A percentile compares a stretch with the other conserved stretches of the same genome.
These are phyloP conservation scores for Alternaria novae-zelandiae DNA, from an alignment of 2,329 filamentous ascomycete species.

Conservation along the genomic window DNA sequence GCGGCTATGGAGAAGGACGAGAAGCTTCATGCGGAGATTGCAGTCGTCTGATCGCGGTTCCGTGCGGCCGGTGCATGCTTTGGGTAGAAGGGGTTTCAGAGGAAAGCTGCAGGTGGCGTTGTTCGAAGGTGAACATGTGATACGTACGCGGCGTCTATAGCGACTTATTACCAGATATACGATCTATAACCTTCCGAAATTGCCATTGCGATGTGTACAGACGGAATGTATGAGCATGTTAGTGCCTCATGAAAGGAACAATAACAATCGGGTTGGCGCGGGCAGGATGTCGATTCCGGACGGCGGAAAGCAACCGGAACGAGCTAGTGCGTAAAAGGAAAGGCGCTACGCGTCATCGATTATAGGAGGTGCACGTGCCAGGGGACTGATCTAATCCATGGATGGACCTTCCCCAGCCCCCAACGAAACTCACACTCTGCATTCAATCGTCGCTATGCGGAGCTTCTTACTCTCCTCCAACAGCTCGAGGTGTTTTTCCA, in stretches of 20 bases:
- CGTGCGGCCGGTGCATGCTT: fast-evolving
- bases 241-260: neutral
- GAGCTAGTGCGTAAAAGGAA: neutral
- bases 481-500: too few species aligned
- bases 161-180: neutral
- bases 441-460: too few species aligned
- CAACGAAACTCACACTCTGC: too few species aligned
- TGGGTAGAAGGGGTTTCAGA: neutral
- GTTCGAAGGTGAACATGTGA: neutral
- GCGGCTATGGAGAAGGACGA: conserved; percentile 35
- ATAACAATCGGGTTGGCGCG: neutral
- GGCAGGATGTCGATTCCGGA: neutral
- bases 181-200: neutral
- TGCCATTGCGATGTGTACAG: neutral
- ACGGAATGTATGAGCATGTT: neutral
- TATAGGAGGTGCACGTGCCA: too few species aligned
- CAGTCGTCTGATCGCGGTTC: neutral
- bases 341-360: too few species aligned
- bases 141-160: neutral
- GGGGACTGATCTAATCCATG: too few species aligned
- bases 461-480: too few species aligned
- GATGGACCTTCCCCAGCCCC: too few species aligned
- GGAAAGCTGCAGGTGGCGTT: neutral
- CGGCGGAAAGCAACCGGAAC: neutral
- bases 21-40: conserved; percentile 11